Evolutionary conservation across 345 rosid species (phyloP), one percentile per base, ranked within the genome.

Genomic region (Physaria fendleri): DNA sequence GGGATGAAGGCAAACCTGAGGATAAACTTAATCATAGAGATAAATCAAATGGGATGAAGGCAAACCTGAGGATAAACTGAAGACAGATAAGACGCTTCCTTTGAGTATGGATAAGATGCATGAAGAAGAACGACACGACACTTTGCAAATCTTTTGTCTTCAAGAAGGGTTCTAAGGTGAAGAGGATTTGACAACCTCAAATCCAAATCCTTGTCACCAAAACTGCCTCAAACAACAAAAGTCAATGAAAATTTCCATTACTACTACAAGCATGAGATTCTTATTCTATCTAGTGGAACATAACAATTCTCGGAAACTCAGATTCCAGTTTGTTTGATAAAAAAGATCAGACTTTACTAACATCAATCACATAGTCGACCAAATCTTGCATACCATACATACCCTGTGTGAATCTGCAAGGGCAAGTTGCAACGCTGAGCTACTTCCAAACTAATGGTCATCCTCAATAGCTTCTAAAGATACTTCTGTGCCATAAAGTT

Each of bases 341-440:
- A 20, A 27, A 6, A n/a, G n/a, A 30, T 10, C 43, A 40, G 28
- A 54, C 16, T 54, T 38, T 8, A n/a, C n/a, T n/a, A 65, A 37
- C 33, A 56, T 34, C 15, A 44, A 53, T 43, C 32, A 45, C 6
- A 37, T 14, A 45, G 24, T 59, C 23, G n/a, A 54, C 6, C 27
- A 45, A 45, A 65, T 18, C 4, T 8, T 37, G 9, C 46, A 79
- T 85, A n/a, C n/a, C n/a, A n/a, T n/a, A 92, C 98, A 78, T 85
- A 93, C 99, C 97, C 99, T 28, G 97, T 85, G 77, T 93, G 97
- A 80, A 93, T 85, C 73, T 93, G 97, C 65, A 93, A 50, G 24
- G 99, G 97, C 79, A 93, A 68, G 83, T 83, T 81, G 53, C 75
- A 75, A 56, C 43, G 40, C 35, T 50, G 43, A 44, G 95, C 90